Base-by-base conservation (phyloP, 805 yeast species). In the Zygosaccharomyces kombuchaensis region DNA sequence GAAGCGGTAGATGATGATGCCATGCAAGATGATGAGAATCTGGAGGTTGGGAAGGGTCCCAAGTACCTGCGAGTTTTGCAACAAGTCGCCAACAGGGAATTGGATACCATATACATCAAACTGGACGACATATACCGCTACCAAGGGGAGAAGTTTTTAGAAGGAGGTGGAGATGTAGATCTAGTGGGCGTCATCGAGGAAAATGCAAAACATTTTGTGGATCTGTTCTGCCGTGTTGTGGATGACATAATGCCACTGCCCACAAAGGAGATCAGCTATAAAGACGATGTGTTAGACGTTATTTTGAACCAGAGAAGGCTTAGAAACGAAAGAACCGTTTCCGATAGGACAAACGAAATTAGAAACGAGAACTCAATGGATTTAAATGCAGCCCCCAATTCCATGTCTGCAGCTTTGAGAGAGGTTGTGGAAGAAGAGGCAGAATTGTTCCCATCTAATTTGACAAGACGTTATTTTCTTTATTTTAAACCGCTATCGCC, bases 201-300 rank as follows among this genome's bases (percentile, higher is more conserved):
- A 43, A 93, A 93, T 64, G 80, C 98, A 0, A 72, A 80, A 56
- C 87, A 87, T 56, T 91, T 83, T 60, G 67, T 80, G 19, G 97
- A 91, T 57, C 60, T 93, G 22, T 84, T 95, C 60, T 75, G 87
- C 41, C 69, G 72, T 40, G 82, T 81, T 12, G 78, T 87, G 36
- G 99, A 93, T 67, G 81, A 79, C 40, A 65, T 87, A 47, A 77
- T 91, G 78, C 99, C 99, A 0, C 46, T 56, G 36, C 91, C 98
- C n/a, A 83, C 93, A 1, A 79, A 75, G 40, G 90, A 86, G 49
- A 73, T 91, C 43, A 71, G 81, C 36, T 87, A 84, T 62, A 80
- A 81, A 54, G 96, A 88, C 63, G 96, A 87, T 55, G 98, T 93
- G 9, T 70, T 93, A 52, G 99, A 93, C 61, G 95, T 93, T 47